Evolutionary conservation across 2,329 filamentous ascomycete species (phyloP), one percentile per base, ranked within the genome.

Genomic region (Emericellopsis cladophorae): DNA sequence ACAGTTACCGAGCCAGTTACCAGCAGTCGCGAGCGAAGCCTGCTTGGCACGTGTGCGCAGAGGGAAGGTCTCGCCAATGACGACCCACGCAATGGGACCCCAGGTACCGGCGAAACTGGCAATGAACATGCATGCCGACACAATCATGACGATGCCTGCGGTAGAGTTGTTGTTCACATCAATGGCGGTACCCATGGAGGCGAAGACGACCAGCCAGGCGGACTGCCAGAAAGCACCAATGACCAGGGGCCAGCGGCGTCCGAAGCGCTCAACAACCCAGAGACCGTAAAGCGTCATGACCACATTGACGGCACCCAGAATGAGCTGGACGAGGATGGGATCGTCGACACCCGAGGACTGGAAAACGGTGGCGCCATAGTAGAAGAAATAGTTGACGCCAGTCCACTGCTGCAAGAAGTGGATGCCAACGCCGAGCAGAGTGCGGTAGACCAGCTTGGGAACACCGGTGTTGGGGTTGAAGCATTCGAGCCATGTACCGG

Each of bases 101-200:
- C 79, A 85, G 3, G 79, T 83, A 36, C 66, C 47, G 2, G 81
- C 81, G 49, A 84, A 88, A 2, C 74, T 79, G 38, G 76, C 72
- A 42, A 87, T 86, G 59, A 85, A 87, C 65, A 86, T 74, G 58
- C 77, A 84, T 3, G 81, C 77, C 41, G 81, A 75, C 9, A 82
- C 75, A 48, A 87, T 84, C 72, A 86, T 79, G 45, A 79, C 70
- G 6, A 76, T 74, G 10, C 81, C 81, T 11, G 75, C 67, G 1
- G 61, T 56, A 9, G 58, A 55, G 48, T 63, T 70, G 31, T 55
- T 53, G 5, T 58, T 57, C 0, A 67, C 70, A 36, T 66, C 50
- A 34, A 59, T 49, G 8, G 57, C 58, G 26, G 68, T 66, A 7
- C 77, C 72, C 26, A 82, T 65, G 0, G 67, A 64, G 24, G 74